Base-by-base conservation (phyloP, 306 rosid genomes). In the Begonia peltatifolia region DNA sequence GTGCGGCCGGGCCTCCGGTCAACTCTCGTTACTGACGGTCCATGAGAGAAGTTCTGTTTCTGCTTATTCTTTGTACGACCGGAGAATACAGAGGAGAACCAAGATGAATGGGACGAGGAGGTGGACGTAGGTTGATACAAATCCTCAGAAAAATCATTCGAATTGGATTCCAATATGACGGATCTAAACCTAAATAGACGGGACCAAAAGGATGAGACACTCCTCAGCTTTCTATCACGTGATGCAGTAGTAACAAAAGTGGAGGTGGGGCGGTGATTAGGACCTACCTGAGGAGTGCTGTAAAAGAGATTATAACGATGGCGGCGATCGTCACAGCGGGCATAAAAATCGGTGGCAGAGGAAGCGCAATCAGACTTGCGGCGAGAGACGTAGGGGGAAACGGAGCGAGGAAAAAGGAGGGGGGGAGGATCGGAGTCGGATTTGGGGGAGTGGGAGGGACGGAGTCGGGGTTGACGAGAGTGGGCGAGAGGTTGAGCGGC, bases 261-360 rank as follows among this genome's bases (percentile, higher is more conserved):
- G 46, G 47, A 15, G n/a, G 61, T 44, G 13, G 65, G 42, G 20
- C 53, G 15, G 11, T 44, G 70, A 10, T 74, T 73, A 0, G 94
- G 93, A 0, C 89, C 83, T 18, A 86, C 74, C 68, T 83, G 99
- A 1, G 95, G 99, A 13, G 99, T 90, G 46, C 95, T 81, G 57
- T 73, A 81, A 73, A 86, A 80, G 0, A 73, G 43, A 47, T 61
- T 59, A 38, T 60, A 69, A 12, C 14, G 49, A 9, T 20, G 36
- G 8, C 9, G 6, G 8, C 38, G 38, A 22, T 55, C 76, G 35
- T 52, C 71, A 55, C 53, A 54, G 22, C 43, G 53, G 16, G 46
- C 16, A 35, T 54, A 47, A 68, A 76, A 76, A 5, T 30, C 38
- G 8, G 38, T 30, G 9, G 38, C 38, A 9, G 38, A 0, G 2